A percentile compares a stretch with the other conserved stretches of the same genome.
These are phyloP conservation scores for Jatropha podagrica DNA, from an alignment of 441 rosid species.

Conservation along the genomic window DNA sequence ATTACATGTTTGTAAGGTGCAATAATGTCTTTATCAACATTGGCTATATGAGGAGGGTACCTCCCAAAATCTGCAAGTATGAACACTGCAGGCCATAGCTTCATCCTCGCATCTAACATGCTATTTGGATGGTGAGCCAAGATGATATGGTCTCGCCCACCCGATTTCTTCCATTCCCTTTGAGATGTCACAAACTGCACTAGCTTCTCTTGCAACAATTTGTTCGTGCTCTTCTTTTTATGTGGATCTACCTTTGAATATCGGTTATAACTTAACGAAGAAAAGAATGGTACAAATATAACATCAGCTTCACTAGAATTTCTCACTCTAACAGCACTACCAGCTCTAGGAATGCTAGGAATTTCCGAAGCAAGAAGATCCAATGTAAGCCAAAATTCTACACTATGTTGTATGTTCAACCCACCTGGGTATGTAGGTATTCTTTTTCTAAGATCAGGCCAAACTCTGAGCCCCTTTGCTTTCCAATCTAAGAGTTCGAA, in stretches of 20 bases:
- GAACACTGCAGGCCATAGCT: slow-evolving; percentile 76
- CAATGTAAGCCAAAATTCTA: slow-evolving; percentile 90
- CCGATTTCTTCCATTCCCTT: slow-evolving; percentile 73
- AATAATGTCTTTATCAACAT: slow-evolving; percentile 82
- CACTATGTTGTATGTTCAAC: slow-evolving; percentile 86
- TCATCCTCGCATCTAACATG: slow-evolving; percentile 67
- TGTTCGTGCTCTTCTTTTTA: slow-evolving; percentile 57
- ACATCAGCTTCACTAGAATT: slow-evolving; percentile 85
- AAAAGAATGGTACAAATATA: slow-evolving; percentile 81
- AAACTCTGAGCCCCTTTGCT: slow-evolving; percentile 45
- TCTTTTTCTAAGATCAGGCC: slow-evolving; percentile 70
- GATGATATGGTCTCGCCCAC: slow-evolving; percentile 76
- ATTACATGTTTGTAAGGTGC: slow-evolving; percentile 90
- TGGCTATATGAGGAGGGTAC: slow-evolving; percentile 78
- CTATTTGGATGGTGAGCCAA: slow-evolving; percentile 96
- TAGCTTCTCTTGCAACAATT: slow-evolving; percentile 62
- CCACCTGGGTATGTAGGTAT: slow-evolving; percentile 82
- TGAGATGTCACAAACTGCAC: slow-evolving; percentile 56
- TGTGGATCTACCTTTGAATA: slow-evolving; percentile 65
- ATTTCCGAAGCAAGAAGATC: slow-evolving; percentile 74
- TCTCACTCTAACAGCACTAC: slow-evolving; percentile 58
- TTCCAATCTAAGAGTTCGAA: slow-evolving; percentile 81
- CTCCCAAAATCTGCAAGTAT: slow-evolving; percentile 89
- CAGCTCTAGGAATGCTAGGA: slow-evolving; percentile 37
- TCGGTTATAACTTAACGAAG: slow-evolving; percentile 79